Conservation (phyloP, 164 flowering plant species). For the Euptelea pleiosperma region DNA sequence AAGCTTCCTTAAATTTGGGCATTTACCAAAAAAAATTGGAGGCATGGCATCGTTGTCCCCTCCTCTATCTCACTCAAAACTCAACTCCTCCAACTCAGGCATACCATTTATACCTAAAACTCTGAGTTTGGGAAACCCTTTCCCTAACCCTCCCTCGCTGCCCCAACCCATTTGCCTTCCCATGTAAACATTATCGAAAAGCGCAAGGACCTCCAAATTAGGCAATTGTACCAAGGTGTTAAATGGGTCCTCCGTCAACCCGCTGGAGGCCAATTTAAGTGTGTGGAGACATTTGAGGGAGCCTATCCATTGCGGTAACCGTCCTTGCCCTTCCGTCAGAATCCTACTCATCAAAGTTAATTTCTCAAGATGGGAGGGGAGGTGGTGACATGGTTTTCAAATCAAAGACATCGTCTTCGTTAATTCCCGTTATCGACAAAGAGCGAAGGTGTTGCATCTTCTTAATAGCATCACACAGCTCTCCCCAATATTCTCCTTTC, state of each 20-base stretch:
- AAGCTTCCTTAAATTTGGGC: neutral
- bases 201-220: neutral
- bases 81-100: neutral
- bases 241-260: neutral
- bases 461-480: neutral
- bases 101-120: neutral
- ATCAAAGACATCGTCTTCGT: neutral
- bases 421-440: neutral
- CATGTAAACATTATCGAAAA: neutral
- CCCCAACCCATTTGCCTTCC: neutral
- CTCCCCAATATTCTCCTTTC: neutral
- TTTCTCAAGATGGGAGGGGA: slow-evolving; percentile 1
- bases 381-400: slow-evolving; percentile 6
- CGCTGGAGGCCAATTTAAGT: neutral
- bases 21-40: neutral
- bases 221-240: neutral
- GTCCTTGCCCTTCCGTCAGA: neutral
- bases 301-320: slow-evolving; percentile 5
- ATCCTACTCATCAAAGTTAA: neutral
- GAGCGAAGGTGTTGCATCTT: slow-evolving; percentile 1
- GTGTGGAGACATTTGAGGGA: neutral
- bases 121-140: neutral
- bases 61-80: no score
- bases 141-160: neutral
- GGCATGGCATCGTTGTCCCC: no score